Conservation (phyloP, 108 stramenopile species). For the Cyclostephanos tholiformis region DNA sequence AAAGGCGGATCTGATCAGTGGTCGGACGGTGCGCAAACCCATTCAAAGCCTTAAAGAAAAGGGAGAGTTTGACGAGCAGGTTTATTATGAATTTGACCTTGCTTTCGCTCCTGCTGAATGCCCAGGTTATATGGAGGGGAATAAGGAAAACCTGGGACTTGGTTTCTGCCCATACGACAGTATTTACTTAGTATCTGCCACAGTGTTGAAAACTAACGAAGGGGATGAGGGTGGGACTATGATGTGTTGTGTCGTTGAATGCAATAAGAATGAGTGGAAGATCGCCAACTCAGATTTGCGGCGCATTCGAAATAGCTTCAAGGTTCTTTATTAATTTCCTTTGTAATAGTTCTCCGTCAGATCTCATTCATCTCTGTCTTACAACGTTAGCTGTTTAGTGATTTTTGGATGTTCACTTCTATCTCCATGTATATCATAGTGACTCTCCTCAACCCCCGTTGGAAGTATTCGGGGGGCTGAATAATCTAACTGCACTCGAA, state of each 20-base stretch:
- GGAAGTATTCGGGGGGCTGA: too few relatives aligned
- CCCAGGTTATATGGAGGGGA: slow-evolving; percentile 51
- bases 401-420: too few relatives aligned
- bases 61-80: slow-evolving; percentile 42
- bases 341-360: background rate
- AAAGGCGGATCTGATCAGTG: slow-evolving; percentile 73
- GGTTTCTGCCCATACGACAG: slow-evolving; percentile 85
- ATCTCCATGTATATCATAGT: too few relatives aligned
- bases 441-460: too few relatives aligned
- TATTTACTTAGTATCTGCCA: slow-evolving; percentile 70
- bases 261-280: slow-evolving; percentile 76
- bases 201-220: slow-evolving; percentile 54
- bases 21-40: slow-evolving; percentile 49
- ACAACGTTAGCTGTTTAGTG: too few relatives aligned
- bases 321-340: background rate
- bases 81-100: slow-evolving; percentile 82
- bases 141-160: slow-evolving; percentile 64
- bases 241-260: slow-evolving; percentile 66
- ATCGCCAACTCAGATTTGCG: slow-evolving; percentile 70
- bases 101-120: slow-evolving; percentile 75
- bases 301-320: slow-evolving; percentile 69
- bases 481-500: too few relatives aligned
- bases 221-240: slow-evolving; percentile 33
- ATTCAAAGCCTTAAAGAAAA: slow-evolving; percentile 18
- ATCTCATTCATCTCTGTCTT: too few relatives aligned